These are phyloP conservation scores for Rachicladosporium sp. DNA, from an alignment of 2,329 filamentous ascomycete species.

Conservation along the genomic window DNA sequence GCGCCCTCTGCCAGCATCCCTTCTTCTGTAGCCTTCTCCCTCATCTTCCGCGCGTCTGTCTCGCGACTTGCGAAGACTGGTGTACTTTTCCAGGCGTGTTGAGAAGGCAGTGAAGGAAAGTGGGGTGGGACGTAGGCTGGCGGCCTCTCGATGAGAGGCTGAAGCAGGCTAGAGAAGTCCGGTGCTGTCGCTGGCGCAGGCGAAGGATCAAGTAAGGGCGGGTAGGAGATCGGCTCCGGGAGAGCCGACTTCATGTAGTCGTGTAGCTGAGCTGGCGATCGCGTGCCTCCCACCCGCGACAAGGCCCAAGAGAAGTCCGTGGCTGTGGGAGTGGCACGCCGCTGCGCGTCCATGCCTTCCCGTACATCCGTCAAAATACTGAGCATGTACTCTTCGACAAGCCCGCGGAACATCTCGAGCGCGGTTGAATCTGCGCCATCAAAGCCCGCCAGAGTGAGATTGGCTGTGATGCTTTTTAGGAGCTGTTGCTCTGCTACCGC, in stretches of 20 bases:
- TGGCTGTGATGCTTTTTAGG: slow-evolving; percentile 41
- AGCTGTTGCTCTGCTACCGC: slow-evolving; percentile 43
- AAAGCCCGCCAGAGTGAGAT: slow-evolving; percentile 42
- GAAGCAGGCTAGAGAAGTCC: slow-evolving; percentile 38
- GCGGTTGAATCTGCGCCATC: slow-evolving; percentile 43
- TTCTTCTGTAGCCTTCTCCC: slow-evolving; percentile 52
- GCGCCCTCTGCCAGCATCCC: slow-evolving; percentile 54
- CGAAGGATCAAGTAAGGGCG: slow-evolving; percentile 29
- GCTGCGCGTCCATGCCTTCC: slow-evolving; percentile 44
- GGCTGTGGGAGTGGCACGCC: slow-evolving; percentile 44
- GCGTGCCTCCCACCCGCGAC: slow-evolving; percentile 24
- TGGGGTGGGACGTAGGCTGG: slow-evolving; percentile 45
- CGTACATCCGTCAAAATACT: slow-evolving; percentile 42
- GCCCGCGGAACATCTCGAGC: slow-evolving; percentile 42
- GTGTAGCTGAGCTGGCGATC: slow-evolving; percentile 25
- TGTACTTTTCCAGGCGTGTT: slow-evolving; percentile 51
- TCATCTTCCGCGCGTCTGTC: slow-evolving; percentile 41
- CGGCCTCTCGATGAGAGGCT: slow-evolving; percentile 37
- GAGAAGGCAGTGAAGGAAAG: slow-evolving; percentile 50
- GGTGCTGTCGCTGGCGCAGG: slow-evolving; percentile 28
- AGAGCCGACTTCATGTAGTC: slow-evolving; percentile 28
- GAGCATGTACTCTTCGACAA: slow-evolving; percentile 47
- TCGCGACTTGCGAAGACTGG: slow-evolving; percentile 47
- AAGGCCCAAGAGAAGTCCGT: slow-evolving; percentile 47
- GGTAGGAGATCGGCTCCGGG: slow-evolving; percentile 24